These are phyloP conservation scores for Rhizomucor pusillus DNA, from an alignment of 371 early-diverging fungal species.

Conservation along the genomic window DNA sequence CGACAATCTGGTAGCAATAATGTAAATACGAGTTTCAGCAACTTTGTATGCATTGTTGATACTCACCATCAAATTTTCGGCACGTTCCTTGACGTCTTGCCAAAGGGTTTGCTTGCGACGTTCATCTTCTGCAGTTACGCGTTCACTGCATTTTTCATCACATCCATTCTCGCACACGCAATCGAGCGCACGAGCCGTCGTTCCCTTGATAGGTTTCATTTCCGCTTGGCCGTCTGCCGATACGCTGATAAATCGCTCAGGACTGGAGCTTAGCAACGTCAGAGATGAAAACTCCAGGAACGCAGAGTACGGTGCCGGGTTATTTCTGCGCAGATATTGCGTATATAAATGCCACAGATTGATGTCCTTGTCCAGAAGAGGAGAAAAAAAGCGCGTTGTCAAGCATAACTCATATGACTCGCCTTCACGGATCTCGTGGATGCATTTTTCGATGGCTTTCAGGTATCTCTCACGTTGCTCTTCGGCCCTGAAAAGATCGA, in stretches of 20 bases:
- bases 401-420: slow-evolving; percentile 95
- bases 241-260: slow-evolving; percentile 84
- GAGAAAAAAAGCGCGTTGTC: slow-evolving; percentile 76
- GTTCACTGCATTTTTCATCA: slow-evolving; percentile 29
- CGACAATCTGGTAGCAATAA: slow-evolving; percentile 75
- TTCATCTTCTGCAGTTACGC: slow-evolving; percentile 42
- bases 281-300: slow-evolving; percentile 55
- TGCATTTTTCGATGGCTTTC: slow-evolving; percentile 58
- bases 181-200: slow-evolving; percentile 57
- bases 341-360: slow-evolving; percentile 59
- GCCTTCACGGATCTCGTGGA: slow-evolving; percentile 75
- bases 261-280: slow-evolving; percentile 65
- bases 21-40: no score
- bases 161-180: slow-evolving; percentile 36
- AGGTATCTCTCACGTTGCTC: slow-evolving; percentile 59
- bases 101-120: slow-evolving; percentile 52
- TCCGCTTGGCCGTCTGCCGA: slow-evolving; percentile 56
- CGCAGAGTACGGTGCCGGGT: slow-evolving; percentile 90
- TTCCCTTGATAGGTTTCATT: slow-evolving; percentile 98
- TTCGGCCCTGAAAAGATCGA: slow-evolving; percentile 44
- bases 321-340: slow-evolving; percentile 61
- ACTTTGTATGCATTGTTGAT: background rate
- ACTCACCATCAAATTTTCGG: slow-evolving; percentile 95
- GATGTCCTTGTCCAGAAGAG: background rate
- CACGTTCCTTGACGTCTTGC: slow-evolving; percentile 84